Conservation (phyloP, 208 protist species). For the Wallacemonas sp. region DNA sequence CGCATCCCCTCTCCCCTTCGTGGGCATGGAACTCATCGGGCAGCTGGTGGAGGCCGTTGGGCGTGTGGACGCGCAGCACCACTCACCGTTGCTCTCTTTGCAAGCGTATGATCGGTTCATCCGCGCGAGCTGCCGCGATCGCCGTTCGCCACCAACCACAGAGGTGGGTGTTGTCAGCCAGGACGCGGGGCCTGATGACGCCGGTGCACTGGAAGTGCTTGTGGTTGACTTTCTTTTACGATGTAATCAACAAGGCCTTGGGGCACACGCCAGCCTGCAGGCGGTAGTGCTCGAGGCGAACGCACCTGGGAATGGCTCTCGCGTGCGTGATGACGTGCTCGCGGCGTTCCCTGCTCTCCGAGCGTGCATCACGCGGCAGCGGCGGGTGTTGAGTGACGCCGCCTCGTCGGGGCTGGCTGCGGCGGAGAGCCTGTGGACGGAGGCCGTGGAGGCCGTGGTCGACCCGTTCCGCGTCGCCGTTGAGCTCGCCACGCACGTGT, state of each 20-base stretch:
- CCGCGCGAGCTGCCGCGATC: not conserved
- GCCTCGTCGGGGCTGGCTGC: not conserved
- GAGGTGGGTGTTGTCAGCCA: not conserved
- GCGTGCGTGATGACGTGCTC: not conserved
- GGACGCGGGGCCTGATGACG: no score
- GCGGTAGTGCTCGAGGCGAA: not conserved
- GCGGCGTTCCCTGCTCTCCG: not conserved
- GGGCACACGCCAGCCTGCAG: not conserved
- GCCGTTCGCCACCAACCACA: not conserved
- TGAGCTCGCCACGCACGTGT: constrained; percentile 20
- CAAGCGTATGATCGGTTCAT: not conserved
- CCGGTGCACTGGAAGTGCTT: not conserved
- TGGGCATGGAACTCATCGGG: not conserved
- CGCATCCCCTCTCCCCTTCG: no score
- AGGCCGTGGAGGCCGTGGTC: not conserved
- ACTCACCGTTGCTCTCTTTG: not conserved
- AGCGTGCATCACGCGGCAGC: not conserved
- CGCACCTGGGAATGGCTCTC: not conserved
- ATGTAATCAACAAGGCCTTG: not conserved
- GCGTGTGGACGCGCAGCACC: constrained; percentile 2
- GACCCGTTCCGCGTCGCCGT: constrained; percentile 4
- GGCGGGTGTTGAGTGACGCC: not conserved
- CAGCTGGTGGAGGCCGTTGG: not conserved
- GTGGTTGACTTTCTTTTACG: constrained; percentile 2
- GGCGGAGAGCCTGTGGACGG: constrained; percentile 3